A percentile compares a stretch with the other conserved stretches of the same genome.
These are phyloP conservation scores for Scenedesmus sp. DNA, from an alignment of 163 green algal genomes.

Conservation along the genomic window DNA sequence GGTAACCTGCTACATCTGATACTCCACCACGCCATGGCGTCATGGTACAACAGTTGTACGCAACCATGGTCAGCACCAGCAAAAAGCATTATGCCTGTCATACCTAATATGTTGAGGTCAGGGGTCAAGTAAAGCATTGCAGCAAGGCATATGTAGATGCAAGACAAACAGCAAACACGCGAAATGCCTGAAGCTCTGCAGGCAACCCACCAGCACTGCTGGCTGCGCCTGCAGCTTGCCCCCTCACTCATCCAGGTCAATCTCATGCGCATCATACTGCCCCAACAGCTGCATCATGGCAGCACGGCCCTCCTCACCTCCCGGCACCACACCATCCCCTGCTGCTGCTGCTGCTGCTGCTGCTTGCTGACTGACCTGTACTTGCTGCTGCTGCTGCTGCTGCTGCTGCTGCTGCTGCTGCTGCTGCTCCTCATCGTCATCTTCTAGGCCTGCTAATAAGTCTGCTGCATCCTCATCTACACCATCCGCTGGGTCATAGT, in stretches of 20 bases:
- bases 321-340: background rate
- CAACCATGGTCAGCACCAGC: too few species aligned
- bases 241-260: constrained; percentile 25
- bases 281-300: constrained; percentile 40
- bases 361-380: background rate
- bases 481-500: constrained; percentile 40
- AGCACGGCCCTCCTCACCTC: constrained; percentile 9
- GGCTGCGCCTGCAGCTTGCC: background rate
- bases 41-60: too few species aligned
- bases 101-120: too few species aligned
- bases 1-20: too few species aligned
- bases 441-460: constrained; percentile 35
- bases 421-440: background rate
- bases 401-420: background rate
- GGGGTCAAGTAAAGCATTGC: too few species aligned
- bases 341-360: constrained; percentile 33
- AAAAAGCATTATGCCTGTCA: too few species aligned
- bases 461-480: constrained; percentile 40
- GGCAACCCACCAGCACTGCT: background rate
- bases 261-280: constrained; percentile 50
- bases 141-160: background rate
- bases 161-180: background rate
- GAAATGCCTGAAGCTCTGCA: background rate
- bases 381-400: background rate
- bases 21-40: too few species aligned